Conservation (phyloP, 78 protist species). For the Polysphondylium violaceum region DNA sequence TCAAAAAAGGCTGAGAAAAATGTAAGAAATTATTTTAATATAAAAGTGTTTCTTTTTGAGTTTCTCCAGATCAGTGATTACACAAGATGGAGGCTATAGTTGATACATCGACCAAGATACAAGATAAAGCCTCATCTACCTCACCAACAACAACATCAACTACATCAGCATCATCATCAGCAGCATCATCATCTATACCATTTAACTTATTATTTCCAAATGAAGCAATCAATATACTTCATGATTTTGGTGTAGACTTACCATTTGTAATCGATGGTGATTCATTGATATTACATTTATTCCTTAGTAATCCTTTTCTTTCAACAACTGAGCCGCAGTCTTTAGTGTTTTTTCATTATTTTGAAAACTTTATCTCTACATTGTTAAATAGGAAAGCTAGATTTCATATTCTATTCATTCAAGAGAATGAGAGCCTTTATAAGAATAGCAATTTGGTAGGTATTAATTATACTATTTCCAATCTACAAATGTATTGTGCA, state of each 20-base stretch:
- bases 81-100: too few relatives aligned
- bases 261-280: constrained; percentile 53
- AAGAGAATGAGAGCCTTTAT: constrained; percentile 6
- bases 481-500: background rate
- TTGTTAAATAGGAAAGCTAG: constrained; percentile 1
- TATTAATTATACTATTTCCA: background rate
- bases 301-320: background rate
- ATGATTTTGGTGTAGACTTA: constrained; percentile 31
- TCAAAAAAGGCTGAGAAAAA: too few relatives aligned
- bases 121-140: too few relatives aligned
- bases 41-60: too few relatives aligned
- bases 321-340: background rate
- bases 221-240: background rate
- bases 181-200: too few relatives aligned
- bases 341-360: background rate
- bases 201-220: constrained; percentile 9
- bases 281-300: constrained; percentile 8
- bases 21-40: too few relatives aligned
- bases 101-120: too few relatives aligned
- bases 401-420: constrained; percentile 15
- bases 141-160: too few relatives aligned
- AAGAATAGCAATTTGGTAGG: constrained; percentile 10
- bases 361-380: constrained; percentile 14
- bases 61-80: too few relatives aligned
- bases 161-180: too few relatives aligned